Conservation (phyloP, 2,329 filamentous ascomycete genomes). For the Trichoderma sp. region DNA sequence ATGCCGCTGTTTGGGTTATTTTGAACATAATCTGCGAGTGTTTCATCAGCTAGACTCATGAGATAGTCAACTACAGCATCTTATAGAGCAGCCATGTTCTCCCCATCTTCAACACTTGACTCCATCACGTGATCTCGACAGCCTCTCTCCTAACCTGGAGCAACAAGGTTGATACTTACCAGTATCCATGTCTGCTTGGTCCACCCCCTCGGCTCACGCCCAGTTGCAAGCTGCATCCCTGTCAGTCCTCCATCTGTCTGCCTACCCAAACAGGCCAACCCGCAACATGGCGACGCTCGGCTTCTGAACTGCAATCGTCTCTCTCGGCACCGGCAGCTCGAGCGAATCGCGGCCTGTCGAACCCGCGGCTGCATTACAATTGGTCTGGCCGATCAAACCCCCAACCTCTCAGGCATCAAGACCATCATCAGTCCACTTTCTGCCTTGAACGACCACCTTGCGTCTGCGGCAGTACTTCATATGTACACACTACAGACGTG, state of each 20-base stretch:
- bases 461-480: no score
- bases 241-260: not conserved
- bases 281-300: constrained; percentile 7
- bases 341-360: not conserved
- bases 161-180: no score
- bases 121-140: constrained; percentile 4
- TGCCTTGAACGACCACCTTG: not conserved
- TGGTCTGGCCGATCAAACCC: not conserved
- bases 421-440: constrained; percentile 8
- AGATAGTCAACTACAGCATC: no score
- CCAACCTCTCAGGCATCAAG: not conserved
- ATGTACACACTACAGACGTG: no score
- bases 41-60: no score
- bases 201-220: constrained; percentile 10
- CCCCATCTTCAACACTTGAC: not conserved
- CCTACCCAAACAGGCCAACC: not conserved
- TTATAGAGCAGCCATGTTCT: no score
- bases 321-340: constrained; percentile 1
- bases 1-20: no score
- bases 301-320: constrained; percentile 5
- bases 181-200: not conserved
- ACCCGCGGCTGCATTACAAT: not conserved
- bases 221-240: constrained; percentile 19
- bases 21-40: no score
- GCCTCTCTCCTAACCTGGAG: not conserved